Evolutionary conservation across 768 basidiomycete species (phyloP), one percentile per base, ranked within the genome.

Genomic region (Suillus hirtellus): DNA sequence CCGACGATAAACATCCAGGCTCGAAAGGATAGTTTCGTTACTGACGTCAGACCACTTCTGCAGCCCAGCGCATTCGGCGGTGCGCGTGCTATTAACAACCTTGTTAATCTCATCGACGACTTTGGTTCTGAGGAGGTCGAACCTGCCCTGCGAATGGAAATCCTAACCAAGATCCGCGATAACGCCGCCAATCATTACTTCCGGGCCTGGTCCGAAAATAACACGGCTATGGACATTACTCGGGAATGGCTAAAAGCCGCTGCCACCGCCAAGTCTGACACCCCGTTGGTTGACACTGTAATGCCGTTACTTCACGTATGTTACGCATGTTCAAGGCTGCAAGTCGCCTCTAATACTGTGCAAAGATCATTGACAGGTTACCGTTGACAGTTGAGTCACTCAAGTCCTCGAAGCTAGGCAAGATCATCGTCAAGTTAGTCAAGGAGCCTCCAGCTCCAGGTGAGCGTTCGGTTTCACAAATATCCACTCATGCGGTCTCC

Each of bases 251-350:
- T 95, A 64, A 91, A 88, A 76, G 81, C 88, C 1, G 89, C 84
- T 27, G 84, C 86, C 63, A 80, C 81, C 35, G 83, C 81, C 54
- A 86, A 85, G 64, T 78, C 72, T 62, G 86, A 88, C 62, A 78
- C 72, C 61, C 77, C 82, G 65, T 72, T 88, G 63, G 82, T 84
- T 59, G 89, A 92, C 72, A 93, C 90, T 6, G 86, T 89, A 62
- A 95, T 93, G 93, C 92, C 92, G 38, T 79, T 94, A 68, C 79
- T 95, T 59, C 91, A 93, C 78, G 93, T 94, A 77, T 81, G 92
- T 86, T 68, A 68, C 65, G 61, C 60, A 52, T 64, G 42, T 60
- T 62, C 49, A 15, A 34, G 44, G 52, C 44, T 60, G 44, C 53
- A n/a, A 31, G 61, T 62, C 53, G 62, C 66, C 68, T 73, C 63